Evolutionary conservation across 192 early-diverging fungal species (phyloP), one percentile per base, ranked within the genome.

Genomic region (Gorgonomyces haynaldii): DNA sequence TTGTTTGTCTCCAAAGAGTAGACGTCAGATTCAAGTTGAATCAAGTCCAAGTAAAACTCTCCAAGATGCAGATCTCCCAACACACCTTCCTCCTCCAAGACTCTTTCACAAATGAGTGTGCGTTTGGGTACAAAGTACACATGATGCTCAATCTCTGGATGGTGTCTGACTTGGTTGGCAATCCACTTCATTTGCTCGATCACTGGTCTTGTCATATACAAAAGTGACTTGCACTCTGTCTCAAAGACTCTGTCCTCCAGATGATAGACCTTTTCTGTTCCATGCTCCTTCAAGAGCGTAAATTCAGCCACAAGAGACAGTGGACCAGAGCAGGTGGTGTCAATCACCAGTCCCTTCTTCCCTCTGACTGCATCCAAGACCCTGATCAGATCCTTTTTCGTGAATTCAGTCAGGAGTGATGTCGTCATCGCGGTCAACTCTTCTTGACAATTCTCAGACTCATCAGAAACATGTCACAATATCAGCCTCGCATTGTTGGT

Each of bases 261-360:
- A 52, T 91, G 78, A 59, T 84, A 91, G 42, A 96, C 83, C 67
- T 89, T 93, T 45, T 94, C 88, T 9, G 93, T 89, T 16, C 92
- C 92, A 69, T 96, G 92, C 50, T 96, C 92, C 80, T 89, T 88
- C 12, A 96, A 61, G 19, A 91, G 62, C 16, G 70, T 73, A 66
- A 94, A 90, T 52, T 94, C 92, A 16, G 87, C 85, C 17, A 96
- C 70, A 20, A 82, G 61, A 67, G 85, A 85, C 44, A 96, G 66
- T 40, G 91, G 82, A 25, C 84, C 85, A 16, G 39, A 16, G 21
- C 5, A 24, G 2, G 26, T 43, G 26, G 77, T 75, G 62, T 96
- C 89, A n/a, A 96, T 67, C 12, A 96, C 85, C 15, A 96, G 60
- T 15, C 80, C 84, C 60, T 94, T 96, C 48, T 81, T 78, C 24